A percentile compares a stretch with the other conserved stretches of the same genome.
phyloP scores from a whole-genome alignment of 2,329 filamentous ascomycete species.

The Xylaria sp. region DNA sequence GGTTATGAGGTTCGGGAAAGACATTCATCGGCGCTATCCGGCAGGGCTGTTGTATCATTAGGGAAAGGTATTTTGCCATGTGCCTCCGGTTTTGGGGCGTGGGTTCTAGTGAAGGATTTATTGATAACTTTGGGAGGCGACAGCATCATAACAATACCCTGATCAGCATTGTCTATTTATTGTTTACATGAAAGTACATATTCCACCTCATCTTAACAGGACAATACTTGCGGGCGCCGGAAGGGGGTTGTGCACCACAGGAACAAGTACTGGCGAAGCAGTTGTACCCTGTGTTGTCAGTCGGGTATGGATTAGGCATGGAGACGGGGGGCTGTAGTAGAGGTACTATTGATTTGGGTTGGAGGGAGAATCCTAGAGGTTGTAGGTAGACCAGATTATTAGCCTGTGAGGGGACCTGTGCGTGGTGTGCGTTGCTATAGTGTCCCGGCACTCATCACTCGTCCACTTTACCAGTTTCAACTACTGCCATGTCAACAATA shows the following conservation, averaged over 20 bases:
- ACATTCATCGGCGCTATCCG: constrained; percentile 44
- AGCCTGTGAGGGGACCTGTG: neutral
- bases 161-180: constrained; percentile 40
- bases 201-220: constrained; percentile 27
- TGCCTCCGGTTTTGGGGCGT: constrained; percentile 33
- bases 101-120: constrained; percentile 26
- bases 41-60: constrained; percentile 39
- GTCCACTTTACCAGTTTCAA: neutral
- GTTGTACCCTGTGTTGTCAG: constrained; percentile 4
- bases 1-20: constrained; percentile 32
- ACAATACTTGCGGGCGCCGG: constrained; percentile 25
- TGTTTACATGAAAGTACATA: constrained; percentile 46
- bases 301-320: neutral
- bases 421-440: constrained; percentile 10
- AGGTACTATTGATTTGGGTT: constrained; percentile 5
- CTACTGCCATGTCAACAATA: neutral
- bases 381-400: neutral
- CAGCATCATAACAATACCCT: constrained; percentile 45
- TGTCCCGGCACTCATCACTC: constrained; percentile 1
- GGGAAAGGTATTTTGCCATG: constrained; percentile 25
- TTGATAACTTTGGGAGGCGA: constrained; percentile 23
- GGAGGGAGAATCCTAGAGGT: constrained; percentile 6
- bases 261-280: constrained; percentile 17
- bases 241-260: neutral
- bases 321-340: neutral